Conservation (phyloP, 352 stramenopile species). For the Phytophthora pini region DNA sequence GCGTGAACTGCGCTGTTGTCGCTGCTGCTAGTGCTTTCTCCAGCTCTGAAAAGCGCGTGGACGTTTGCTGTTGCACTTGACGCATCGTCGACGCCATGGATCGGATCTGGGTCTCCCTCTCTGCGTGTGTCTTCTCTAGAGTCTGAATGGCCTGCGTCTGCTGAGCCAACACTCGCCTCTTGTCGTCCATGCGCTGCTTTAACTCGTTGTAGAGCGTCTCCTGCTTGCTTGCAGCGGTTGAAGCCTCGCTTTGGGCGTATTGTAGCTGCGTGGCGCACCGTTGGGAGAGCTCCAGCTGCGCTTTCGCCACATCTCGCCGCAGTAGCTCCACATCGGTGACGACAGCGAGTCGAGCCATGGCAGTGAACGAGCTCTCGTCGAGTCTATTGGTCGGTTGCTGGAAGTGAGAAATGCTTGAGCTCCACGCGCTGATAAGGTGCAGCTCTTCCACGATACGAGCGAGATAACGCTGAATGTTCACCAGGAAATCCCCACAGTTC, state of each 20-base stretch:
- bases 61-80: slow-evolving; percentile 37
- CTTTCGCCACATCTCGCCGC: slow-evolving; percentile 36
- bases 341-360: slow-evolving; percentile 27
- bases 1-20: slow-evolving; percentile 11
- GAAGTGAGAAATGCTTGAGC: slow-evolving; percentile 19
- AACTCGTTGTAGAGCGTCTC: slow-evolving; percentile 37
- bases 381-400: not conserved
- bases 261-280: slow-evolving; percentile 39
- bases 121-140: slow-evolving; percentile 24
- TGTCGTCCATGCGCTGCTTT: slow-evolving; percentile 38
- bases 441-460: slow-evolving; percentile 63
- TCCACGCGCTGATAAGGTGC: slow-evolving; percentile 56
- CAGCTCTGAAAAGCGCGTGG: slow-evolving; percentile 28
- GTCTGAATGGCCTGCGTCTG: slow-evolving; percentile 31
- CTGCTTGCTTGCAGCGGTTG: slow-evolving; percentile 18
- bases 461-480: slow-evolving; percentile 53
- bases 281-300: slow-evolving; percentile 53
- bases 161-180: slow-evolving; percentile 40
- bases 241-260: slow-evolving; percentile 41
- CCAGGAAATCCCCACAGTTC: slow-evolving; percentile 28
- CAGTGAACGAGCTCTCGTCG: slow-evolving; percentile 14
- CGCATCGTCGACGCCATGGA: slow-evolving; percentile 23
- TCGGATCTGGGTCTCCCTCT: slow-evolving; percentile 25
- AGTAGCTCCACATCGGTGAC: slow-evolving; percentile 32
- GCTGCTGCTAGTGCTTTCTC: slow-evolving; percentile 28